A percentile compares a stretch with the other conserved stretches of the same genome.
phyloP scores from a whole-genome alignment of 306 rosid species.

The Ammopiptanthus mongolicus region DNA sequence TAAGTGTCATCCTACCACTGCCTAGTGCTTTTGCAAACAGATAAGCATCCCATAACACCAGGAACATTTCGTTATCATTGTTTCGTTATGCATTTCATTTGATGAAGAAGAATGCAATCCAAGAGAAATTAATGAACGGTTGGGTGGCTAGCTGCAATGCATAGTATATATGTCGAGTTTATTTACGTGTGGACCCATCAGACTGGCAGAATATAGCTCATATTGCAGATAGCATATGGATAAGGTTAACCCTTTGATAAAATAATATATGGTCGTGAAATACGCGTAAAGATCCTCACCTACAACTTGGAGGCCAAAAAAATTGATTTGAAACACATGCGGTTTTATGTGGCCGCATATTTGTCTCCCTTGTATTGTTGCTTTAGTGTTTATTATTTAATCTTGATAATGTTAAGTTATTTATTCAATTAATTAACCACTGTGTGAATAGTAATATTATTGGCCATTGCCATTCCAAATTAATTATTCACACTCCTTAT shows the following conservation, averaged over 20 bases:
- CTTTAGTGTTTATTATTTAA: not conserved
- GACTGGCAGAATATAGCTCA: not conserved
- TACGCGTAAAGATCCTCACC: not conserved
- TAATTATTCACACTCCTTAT: too few relatives aligned
- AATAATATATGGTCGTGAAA: not conserved
- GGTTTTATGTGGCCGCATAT: not conserved
- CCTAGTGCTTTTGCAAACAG: not conserved
- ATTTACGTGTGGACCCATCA: constrained; percentile 16
- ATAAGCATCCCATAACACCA: not conserved
- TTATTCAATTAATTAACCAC: too few relatives aligned
- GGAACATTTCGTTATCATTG: not conserved
- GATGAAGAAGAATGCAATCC: not conserved
- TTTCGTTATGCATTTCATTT: not conserved
- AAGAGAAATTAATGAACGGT: not conserved
- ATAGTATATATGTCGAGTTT: not conserved
- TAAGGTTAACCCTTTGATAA: not conserved
- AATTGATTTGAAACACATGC: not conserved
- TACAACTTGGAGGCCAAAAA: not conserved
- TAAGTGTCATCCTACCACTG: not conserved
- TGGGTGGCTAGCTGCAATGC: not conserved
- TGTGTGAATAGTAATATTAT: too few relatives aligned
- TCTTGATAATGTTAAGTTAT: too few relatives aligned
- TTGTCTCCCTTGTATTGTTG: not conserved
- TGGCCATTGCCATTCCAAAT: too few relatives aligned
- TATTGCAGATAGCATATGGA: not conserved